These are phyloP conservation scores for Aspergillus fructus DNA, from an alignment of 2,329 filamentous ascomycete species.

Conservation along the genomic window DNA sequence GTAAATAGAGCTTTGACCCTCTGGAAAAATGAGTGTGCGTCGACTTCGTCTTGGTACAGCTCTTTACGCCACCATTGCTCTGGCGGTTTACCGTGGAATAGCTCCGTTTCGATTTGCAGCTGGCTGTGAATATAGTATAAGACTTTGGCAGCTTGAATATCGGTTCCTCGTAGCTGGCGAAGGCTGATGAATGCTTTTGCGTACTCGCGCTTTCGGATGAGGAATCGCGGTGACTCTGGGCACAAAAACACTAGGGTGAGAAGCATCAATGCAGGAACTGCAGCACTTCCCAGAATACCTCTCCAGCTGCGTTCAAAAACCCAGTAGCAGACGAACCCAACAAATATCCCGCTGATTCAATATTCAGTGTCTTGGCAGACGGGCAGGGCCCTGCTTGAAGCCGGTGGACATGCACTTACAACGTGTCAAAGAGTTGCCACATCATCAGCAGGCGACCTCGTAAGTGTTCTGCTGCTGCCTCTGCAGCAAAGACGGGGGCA, in stretches of 20 bases:
- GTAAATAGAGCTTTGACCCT: slow-evolving; percentile 22
- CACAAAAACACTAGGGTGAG: slow-evolving; percentile 47
- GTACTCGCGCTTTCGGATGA: slow-evolving; percentile 33
- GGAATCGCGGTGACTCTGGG: slow-evolving; percentile 42
- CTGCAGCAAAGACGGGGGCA: slow-evolving; percentile 4
- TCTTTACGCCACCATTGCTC: too few species aligned
- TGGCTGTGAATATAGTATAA: slow-evolving; percentile 35
- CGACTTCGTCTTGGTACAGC: background rate
- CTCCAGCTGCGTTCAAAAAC: slow-evolving; percentile 40
- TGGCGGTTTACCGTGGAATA: too few species aligned
- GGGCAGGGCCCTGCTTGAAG: too few species aligned
- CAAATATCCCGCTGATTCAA: slow-evolving; percentile 13
- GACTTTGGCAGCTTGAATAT: slow-evolving; percentile 37
- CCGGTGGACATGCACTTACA: slow-evolving; percentile 9
- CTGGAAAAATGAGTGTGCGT: slow-evolving; percentile 12
- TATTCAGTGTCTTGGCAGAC: background rate
- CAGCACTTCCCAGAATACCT: slow-evolving; percentile 48
- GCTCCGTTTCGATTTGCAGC: slow-evolving; percentile 29
- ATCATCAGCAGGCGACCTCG: slow-evolving; percentile 4
- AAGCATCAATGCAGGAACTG: slow-evolving; percentile 48
- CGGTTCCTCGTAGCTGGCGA: slow-evolving; percentile 33
- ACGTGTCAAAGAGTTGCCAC: slow-evolving; percentile 19
- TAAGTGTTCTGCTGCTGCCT: background rate
- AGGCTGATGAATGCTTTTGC: slow-evolving; percentile 31
- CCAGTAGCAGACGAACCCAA: slow-evolving; percentile 16